Base-by-base conservation (phyloP, 768 basidiomycete genomes). In the Filobasidium floriforme region DNA sequence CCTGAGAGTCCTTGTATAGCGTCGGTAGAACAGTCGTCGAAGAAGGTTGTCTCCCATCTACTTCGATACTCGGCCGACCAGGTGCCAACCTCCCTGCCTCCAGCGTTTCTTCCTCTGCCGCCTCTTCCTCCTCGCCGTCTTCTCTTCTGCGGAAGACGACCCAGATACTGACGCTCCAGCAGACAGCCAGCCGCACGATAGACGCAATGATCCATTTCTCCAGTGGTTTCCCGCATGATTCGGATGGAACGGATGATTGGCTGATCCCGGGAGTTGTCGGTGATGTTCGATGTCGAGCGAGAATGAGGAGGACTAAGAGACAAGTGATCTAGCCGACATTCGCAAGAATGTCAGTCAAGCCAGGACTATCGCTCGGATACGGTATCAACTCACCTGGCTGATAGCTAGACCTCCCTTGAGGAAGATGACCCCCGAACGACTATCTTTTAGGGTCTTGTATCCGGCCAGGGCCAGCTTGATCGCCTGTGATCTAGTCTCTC, bases 351-450 rank as follows among this genome's bases (percentile, higher is more conserved):
- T 49, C 46, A 49, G 46, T 49, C 46, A 15, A 18, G 43, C 43
- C 43, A 18, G 15, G 46, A 3, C 46, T 49, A 15, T 3, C 46
- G 4, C 32, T 37, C 32, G 32, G 9, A 51, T 6, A 3, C 12
- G 19, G 12, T 5, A 4, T 18, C 15, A 7, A 32, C 54, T 14
- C 24, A 57, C 54, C 54, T 57, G 54, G 7, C 22, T 26, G 54
- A 57, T 32, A 32, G 54, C 54, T 5, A 57, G 54, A 57, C 24
- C 22, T 15, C 54, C 54, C 29, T 57, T 57, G 22, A 57, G 26
- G 26, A 26, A 57, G 26, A 57, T 32, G 19, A 57, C 54, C 3
- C 54, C 54, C 18, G 54, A 19, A 5, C 22, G 29, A 24, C 24
- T 26, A 32, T 57, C 24, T 57, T 57, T 57, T 1, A 57, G 54